These are phyloP conservation scores for Fusarium hainanense DNA, from an alignment of 2,329 filamentous ascomycete genomes.

Conservation along the genomic window DNA sequence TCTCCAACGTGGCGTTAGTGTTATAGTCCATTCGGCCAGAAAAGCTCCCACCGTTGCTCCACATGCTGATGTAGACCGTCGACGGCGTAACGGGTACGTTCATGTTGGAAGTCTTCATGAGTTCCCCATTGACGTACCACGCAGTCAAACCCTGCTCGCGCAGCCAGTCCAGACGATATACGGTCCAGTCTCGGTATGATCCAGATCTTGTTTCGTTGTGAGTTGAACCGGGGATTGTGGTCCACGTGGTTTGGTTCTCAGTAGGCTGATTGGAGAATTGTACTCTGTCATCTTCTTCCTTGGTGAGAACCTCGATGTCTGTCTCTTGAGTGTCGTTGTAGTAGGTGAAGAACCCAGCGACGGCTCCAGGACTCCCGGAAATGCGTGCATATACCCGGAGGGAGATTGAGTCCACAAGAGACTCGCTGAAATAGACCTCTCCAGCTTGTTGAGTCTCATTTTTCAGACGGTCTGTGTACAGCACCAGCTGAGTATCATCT, in stretches of 20 bases:
- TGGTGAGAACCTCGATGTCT: slow-evolving; percentile 24
- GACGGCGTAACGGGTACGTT: slow-evolving; percentile 18
- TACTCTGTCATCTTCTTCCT: not conserved
- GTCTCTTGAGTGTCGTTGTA: slow-evolving; percentile 35
- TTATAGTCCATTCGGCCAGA: slow-evolving; percentile 23
- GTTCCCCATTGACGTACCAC: not conserved
- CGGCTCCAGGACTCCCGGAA: slow-evolving; percentile 16
- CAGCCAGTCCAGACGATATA: slow-evolving; percentile 29
- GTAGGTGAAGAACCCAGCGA: slow-evolving; percentile 34
- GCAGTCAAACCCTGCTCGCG: not conserved
- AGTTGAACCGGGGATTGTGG: slow-evolving; percentile 14
- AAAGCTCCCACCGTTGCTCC: slow-evolving; percentile 30
- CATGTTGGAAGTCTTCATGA: slow-evolving; percentile 7
- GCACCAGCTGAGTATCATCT: not conserved
- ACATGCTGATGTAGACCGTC: slow-evolving; percentile 33
- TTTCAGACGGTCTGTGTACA: not conserved
- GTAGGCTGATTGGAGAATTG: slow-evolving; percentile 5
- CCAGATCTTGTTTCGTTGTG: slow-evolving; percentile 10
- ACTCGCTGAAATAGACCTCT: not conserved
- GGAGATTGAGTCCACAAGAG: not conserved
- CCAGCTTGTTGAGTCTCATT: slow-evolving; percentile 4
- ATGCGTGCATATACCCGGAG: slow-evolving; percentile 21
- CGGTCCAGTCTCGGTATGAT: slow-evolving; percentile 3
- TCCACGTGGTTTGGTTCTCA: not conserved
- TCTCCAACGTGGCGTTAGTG: slow-evolving; percentile 21